A percentile compares a stretch with the other conserved stretches of the same genome.
These are phyloP conservation scores for Peniophora sp. DNA, from an alignment of 1,284 basidiomycete species.

Conservation along the genomic window DNA sequence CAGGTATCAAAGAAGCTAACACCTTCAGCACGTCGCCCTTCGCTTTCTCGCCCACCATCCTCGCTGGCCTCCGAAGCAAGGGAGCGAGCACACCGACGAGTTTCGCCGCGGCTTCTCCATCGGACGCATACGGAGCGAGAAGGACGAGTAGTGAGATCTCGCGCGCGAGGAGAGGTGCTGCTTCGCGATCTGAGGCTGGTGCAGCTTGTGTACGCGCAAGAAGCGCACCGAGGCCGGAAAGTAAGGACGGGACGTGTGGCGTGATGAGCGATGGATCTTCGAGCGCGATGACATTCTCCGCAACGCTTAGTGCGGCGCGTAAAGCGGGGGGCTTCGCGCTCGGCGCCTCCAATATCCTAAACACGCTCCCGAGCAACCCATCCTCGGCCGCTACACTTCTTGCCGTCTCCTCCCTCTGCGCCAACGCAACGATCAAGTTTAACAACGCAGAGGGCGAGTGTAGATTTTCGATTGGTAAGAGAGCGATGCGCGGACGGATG, in stretches of 20 bases:
- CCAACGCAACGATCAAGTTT: constrained; percentile 83
- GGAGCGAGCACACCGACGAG: constrained; percentile 77
- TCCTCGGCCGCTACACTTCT: constrained; percentile 69
- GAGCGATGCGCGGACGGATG: constrained; percentile 77
- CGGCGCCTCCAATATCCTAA: constrained; percentile 72
- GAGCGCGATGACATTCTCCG: constrained; percentile 66
- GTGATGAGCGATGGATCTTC: constrained; percentile 55
- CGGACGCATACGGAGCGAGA: constrained; percentile 70
- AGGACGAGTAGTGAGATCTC: constrained; percentile 79
- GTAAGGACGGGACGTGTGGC: constrained; percentile 71
- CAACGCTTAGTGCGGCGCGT: constrained; percentile 77
- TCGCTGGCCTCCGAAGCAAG: constrained; percentile 72
- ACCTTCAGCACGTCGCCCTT: constrained; percentile 84
- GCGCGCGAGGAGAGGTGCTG: constrained; percentile 71
- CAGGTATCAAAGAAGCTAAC: constrained; percentile 64
- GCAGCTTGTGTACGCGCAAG: constrained; percentile 57
- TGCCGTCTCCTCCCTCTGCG: constrained; percentile 50
- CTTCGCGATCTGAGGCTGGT: constrained; percentile 33
- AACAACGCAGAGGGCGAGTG: constrained; percentile 89
- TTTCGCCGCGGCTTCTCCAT: constrained; percentile 66
- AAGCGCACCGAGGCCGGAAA: constrained; percentile 69
- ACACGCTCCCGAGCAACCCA: constrained; percentile 68
- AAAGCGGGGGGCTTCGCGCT: constrained; percentile 88
- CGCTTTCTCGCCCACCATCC: constrained; percentile 77
- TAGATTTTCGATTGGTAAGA: constrained; percentile 80